Percentiles rank a stretch among this genome's conserved stretches.
phyloP scores from a whole-genome alignment of 1,139 yeast genomes.

The Debaryomyces coudertii region DNA sequence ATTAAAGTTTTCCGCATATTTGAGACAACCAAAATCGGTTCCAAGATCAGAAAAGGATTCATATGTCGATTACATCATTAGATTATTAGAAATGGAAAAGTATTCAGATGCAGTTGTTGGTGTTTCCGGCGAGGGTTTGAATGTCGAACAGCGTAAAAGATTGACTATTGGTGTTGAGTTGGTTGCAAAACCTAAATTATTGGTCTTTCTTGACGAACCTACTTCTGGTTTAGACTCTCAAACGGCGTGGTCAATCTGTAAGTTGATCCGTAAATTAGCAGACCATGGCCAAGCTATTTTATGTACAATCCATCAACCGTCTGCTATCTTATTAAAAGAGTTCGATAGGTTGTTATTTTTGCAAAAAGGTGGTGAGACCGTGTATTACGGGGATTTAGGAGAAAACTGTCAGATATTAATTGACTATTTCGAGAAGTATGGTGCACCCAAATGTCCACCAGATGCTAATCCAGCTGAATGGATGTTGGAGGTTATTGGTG shows the following conservation, averaged over 20 bases:
- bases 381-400: constrained; percentile 81
- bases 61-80: constrained; percentile 72
- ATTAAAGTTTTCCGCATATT: constrained; percentile 66
- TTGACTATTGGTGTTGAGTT: constrained; percentile 44
- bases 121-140: constrained; percentile 44
- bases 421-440: constrained; percentile 67
- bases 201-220: constrained; percentile 40
- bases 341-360: constrained; percentile 41
- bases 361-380: constrained; percentile 72
- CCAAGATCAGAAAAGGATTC: constrained; percentile 61
- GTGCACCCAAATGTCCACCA: constrained; percentile 50
- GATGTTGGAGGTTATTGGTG: constrained; percentile 81
- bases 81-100: constrained; percentile 47
- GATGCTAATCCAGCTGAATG: constrained; percentile 80
- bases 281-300: constrained; percentile 48
- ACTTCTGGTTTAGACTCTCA: constrained; percentile 46
- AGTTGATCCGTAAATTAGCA: constrained; percentile 45
- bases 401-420: constrained; percentile 62
- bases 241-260: constrained; percentile 49
- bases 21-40: constrained; percentile 65
- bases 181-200: constrained; percentile 41
- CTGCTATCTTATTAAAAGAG: constrained; percentile 40
- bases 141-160: constrained; percentile 42
- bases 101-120: constrained; percentile 45
- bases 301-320: constrained; percentile 49